Evolutionary conservation across 306 rosid genomes (phyloP).

Genomic region (Phaseolus lunatus): DNA sequence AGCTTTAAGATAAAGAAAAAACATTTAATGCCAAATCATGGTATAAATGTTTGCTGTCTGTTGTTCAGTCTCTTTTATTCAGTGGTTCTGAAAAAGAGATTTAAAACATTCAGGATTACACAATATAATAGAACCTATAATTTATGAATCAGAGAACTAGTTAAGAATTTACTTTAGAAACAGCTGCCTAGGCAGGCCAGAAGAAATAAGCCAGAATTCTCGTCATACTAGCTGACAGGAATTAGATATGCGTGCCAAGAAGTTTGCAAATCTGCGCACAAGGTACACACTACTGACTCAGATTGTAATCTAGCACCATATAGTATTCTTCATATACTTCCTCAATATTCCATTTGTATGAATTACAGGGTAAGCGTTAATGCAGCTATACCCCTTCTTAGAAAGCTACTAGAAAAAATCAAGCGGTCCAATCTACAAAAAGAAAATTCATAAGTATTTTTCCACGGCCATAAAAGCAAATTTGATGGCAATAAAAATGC

Average conservation of each 20-base stretch:
- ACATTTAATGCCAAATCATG: constrained; percentile 34
- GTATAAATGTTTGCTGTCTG: constrained; percentile 47
- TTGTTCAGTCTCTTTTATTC: constrained; percentile 49
- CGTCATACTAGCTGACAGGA: constrained; percentile 48
- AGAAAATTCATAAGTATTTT: constrained; percentile 14
- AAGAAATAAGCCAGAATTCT: constrained; percentile 46
- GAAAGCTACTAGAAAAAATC: constrained; percentile 54
- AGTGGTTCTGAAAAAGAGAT: constrained; percentile 59
- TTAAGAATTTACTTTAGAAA: constrained; percentile 48
- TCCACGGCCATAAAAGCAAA: neutral
- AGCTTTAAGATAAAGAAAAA: constrained; percentile 17
- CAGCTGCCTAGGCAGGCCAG: constrained; percentile 46
- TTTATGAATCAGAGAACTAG: constrained; percentile 52
- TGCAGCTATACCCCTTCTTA: constrained; percentile 51
- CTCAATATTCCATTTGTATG: constrained; percentile 48
- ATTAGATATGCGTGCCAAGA: constrained; percentile 33
- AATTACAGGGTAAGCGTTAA: constrained; percentile 46
- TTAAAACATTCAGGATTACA: constrained; percentile 48
- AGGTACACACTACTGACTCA: constrained; percentile 45
- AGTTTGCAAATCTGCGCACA: constrained; percentile 40
- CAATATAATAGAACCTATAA: constrained; percentile 42
- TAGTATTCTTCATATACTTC: constrained; percentile 48
- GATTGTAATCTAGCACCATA: constrained; percentile 43
- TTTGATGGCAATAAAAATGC: neutral
- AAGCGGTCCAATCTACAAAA: constrained; percentile 65